Conservation (phyloP, 2,329 filamentous ascomycete genomes). For the Penicillium sp. region DNA sequence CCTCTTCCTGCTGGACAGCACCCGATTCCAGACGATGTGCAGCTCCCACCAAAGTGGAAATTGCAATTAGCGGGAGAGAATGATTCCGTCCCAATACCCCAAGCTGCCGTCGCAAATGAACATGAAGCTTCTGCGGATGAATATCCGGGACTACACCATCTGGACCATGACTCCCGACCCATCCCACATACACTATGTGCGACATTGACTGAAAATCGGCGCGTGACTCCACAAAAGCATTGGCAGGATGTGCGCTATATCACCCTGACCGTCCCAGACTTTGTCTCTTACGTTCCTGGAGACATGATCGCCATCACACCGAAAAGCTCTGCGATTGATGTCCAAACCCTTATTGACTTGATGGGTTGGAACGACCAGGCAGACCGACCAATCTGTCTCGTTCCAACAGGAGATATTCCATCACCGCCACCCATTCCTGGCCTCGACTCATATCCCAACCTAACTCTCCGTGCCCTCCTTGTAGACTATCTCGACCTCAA, state of each 20-base stretch:
- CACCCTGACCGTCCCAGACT: conserved; percentile 53
- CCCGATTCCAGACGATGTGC: conserved; percentile 71
- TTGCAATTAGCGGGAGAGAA: conserved; percentile 36
- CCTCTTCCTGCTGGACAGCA: conserved; percentile 66
- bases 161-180: conserved; percentile 53
- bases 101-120: not conserved
- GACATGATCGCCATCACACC: conserved; percentile 81
- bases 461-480: conserved; percentile 73
- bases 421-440: conserved; percentile 37
- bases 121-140: conserved; percentile 15
- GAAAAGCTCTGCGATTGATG: conserved; percentile 80
- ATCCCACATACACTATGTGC: conserved; percentile 60
- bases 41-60: conserved; percentile 73
- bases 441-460: conserved; percentile 34
- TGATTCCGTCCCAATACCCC: not conserved
- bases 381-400: conserved; percentile 64
- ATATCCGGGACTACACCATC: conserved; percentile 26
- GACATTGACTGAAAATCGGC: conserved; percentile 63
- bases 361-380: conserved; percentile 78
- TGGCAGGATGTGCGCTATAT: conserved; percentile 93
- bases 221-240: conserved; percentile 73
- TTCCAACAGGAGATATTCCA: conserved; percentile 26
- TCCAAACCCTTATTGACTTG: conserved; percentile 71
- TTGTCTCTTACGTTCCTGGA: conserved; percentile 63
- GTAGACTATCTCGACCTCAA: conserved; percentile 85